Conservation (phyloP, 2,329 filamentous ascomycete species). For the Chlorencoelia australis region DNA sequence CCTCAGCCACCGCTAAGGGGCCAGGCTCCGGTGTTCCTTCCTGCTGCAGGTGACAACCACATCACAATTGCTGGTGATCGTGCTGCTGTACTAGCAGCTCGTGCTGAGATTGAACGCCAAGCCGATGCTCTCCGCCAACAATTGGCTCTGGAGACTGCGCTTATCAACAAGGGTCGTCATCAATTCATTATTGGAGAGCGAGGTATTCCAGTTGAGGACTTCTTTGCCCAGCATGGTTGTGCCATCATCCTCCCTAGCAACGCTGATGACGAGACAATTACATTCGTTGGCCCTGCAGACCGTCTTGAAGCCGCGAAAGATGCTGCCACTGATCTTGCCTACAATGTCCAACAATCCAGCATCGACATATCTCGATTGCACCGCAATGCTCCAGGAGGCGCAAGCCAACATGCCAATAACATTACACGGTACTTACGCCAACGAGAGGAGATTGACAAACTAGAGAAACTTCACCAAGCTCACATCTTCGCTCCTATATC, state of each 20-base stretch:
- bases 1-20: conserved; percentile 52
- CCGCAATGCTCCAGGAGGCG: conserved; percentile 61
- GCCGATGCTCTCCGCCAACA: conserved; percentile 54
- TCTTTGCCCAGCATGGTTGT: conserved; percentile 85
- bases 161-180: conserved; percentile 78
- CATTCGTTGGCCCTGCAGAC: conserved; percentile 70
- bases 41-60: conserved; percentile 61
- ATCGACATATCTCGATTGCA: conserved; percentile 78
- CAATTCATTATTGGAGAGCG: conserved; percentile 89
- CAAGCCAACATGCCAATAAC: conserved; percentile 70
- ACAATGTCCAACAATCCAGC: conserved; percentile 74
- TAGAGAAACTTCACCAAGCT: conserved; percentile 73
- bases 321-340: conserved; percentile 79
- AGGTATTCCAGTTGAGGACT: conserved; percentile 71
- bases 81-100: conserved; percentile 66
- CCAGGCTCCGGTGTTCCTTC: conserved; percentile 57
- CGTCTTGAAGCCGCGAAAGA: conserved; percentile 67
- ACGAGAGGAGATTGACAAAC: conserved; percentile 68
- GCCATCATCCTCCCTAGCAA: conserved; percentile 69
- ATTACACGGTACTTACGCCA: conserved; percentile 81
- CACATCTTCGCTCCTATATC: conserved; percentile 74
- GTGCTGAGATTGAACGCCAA: conserved; percentile 69
- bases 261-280: conserved; percentile 70
- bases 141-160: conserved; percentile 59
- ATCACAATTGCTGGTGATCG: conserved; percentile 86